These are phyloP conservation scores for Fragaria vesca DNA, from an alignment of 306 rosid genomes.

Conservation along the genomic window DNA sequence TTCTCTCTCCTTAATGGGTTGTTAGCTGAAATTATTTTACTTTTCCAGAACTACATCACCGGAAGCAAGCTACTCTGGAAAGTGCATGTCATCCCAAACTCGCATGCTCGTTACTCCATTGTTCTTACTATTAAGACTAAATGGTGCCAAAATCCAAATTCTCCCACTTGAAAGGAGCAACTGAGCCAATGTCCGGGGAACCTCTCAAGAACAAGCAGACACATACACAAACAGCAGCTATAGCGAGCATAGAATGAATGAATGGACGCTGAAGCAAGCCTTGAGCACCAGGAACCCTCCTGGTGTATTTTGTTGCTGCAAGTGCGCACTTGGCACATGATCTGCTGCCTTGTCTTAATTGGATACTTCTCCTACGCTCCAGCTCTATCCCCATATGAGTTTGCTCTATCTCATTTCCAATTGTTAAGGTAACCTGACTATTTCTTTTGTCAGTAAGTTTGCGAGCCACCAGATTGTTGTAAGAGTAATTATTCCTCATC, in stretches of 20 bases:
- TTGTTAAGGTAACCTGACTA: constrained; percentile 57
- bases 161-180: constrained; percentile 85
- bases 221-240: constrained; percentile 91
- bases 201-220: constrained; percentile 87
- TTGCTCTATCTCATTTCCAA: constrained; percentile 48
- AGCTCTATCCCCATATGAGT: constrained; percentile 33
- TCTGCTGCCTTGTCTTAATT: constrained; percentile 33
- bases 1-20: neutral
- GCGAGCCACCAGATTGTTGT: constrained; percentile 59
- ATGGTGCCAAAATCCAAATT: constrained; percentile 63
- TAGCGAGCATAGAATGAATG: constrained; percentile 76
- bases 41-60: neutral
- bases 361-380: constrained; percentile 17
- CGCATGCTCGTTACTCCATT: constrained; percentile 18
- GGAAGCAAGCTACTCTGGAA: neutral
- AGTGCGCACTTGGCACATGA: constrained; percentile 67
- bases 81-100: constrained; percentile 7
- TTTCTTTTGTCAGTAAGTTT: constrained; percentile 59
- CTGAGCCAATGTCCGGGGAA: constrained; percentile 64
- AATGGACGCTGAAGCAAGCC: constrained; percentile 68
- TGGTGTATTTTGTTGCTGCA: constrained; percentile 41
- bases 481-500: constrained; percentile 70
- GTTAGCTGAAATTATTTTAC: neutral
- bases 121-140: constrained; percentile 31
- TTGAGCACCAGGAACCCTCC: constrained; percentile 57